Base-by-base conservation (phyloP, 202 grass and related monocot species). In the Alloteropsis angusta region DNA sequence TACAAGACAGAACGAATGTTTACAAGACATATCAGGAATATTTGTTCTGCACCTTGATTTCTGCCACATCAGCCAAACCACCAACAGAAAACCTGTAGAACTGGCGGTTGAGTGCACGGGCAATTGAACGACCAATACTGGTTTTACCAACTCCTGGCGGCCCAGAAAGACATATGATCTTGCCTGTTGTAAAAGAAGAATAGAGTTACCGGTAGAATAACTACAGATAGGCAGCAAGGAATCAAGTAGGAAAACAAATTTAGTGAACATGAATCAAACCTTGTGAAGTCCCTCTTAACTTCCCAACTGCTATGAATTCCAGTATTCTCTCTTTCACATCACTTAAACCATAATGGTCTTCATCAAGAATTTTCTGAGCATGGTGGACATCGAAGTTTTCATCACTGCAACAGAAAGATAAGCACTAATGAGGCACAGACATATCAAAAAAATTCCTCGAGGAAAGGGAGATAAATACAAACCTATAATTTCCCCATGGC, bases 401-500 rank as follows among this genome's bases (percentile, higher is more conserved):
- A 19, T 92, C 80, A 81, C 96, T 99, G 64, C 44, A 83, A 63
- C 43, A 60, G 72, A 80, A 83, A 56, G 46, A 38, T n/a, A 65
- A 61, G 35, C 18, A 83, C 44, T 57, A 57, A 74, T 88, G 68
- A 89, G 74, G 38, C 23, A 77, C 69, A 81, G 30, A 38, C 35
- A 76, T 36, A 71, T 30, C 47, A 60, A 32, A 4, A 75, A 26
- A 70, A 16, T 75, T 71, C 54, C 47, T 50, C 65, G 87, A 71
- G 74, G 68, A 87, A 84, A 76, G 45, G 30, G 15, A 15, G 62
- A 58, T 62, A 78, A 56, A 77, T 64, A 47, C 88, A 76, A 84
- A 98, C 96, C 96, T 99, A 84, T 93, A 99, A 68, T 95, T 93
- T 90, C 96, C 96, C 96, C 96, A 99, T 1, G 96, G 96, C 62